A percentile compares a stretch with the other conserved stretches of the same genome.
phyloP scores from a whole-genome alignment of 441 rosid genomes.

The Populus trichocarpa region DNA sequence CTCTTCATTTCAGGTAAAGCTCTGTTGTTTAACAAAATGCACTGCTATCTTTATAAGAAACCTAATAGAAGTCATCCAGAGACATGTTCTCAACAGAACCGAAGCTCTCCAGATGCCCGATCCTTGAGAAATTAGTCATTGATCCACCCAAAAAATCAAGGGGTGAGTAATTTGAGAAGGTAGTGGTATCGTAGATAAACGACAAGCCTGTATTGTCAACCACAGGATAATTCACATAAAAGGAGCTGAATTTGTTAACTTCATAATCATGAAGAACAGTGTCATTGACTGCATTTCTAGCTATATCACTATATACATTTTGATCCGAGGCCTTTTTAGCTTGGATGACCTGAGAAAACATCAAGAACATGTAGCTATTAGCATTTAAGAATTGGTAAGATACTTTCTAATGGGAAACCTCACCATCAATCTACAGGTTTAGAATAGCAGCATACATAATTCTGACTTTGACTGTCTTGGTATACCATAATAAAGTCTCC shows the following conservation, averaged over 20 bases:
- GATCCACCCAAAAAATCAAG: constrained; percentile 89
- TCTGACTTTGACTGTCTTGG: constrained; percentile 53
- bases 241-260: constrained; percentile 39
- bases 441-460: constrained; percentile 48
- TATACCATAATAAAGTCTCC: constrained; percentile 87
- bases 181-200: constrained; percentile 78
- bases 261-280: constrained; percentile 37
- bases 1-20: constrained; percentile 5
- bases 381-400: not conserved
- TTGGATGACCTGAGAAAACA: constrained; percentile 60
- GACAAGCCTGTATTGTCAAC: constrained; percentile 50
- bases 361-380: not conserved
- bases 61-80: constrained; percentile 71
- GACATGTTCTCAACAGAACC: constrained; percentile 78
- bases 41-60: not conserved
- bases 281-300: constrained; percentile 46
- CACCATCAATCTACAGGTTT: not conserved
- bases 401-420: not conserved
- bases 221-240: constrained; percentile 37
- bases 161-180: constrained; percentile 64
- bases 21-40: constrained; percentile 8
- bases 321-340: constrained; percentile 78
- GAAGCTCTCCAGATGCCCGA: constrained; percentile 58
- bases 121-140: constrained; percentile 51
- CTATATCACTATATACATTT: constrained; percentile 54